Percentiles rank a stretch among this genome's conserved stretches.
These are phyloP conservation scores for Rhododendron henanense DNA, from an alignment of 148 eudicot genomes.

Conservation along the genomic window DNA sequence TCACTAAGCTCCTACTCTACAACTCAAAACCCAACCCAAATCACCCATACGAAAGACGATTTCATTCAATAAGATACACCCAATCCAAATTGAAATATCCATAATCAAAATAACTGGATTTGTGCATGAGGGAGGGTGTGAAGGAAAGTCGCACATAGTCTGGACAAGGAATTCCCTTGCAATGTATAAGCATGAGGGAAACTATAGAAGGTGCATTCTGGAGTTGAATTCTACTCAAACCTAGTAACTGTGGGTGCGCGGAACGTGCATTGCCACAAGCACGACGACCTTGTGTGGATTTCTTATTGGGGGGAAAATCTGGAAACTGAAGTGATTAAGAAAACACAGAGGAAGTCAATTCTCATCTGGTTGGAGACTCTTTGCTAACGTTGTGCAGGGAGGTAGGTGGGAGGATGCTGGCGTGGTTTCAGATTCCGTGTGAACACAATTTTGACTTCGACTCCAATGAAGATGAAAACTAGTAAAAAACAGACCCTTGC, in stretches of 20 bases:
- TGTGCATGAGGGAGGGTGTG: neutral
- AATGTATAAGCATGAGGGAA: neutral
- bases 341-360: neutral
- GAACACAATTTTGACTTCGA: neutral
- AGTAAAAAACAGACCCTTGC: neutral
- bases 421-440: neutral
- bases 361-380: neutral
- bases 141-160: neutral
- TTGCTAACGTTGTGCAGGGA: neutral
- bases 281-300: neutral
- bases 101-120: neutral
- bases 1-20: neutral
- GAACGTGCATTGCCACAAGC: neutral
- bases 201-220: neutral
- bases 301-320: too few relatives aligned
- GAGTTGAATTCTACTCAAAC: neutral
- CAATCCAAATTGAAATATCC: too few relatives aligned
- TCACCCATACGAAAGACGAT: neutral
- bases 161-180: neutral
- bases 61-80: neutral
- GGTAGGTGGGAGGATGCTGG: neutral
- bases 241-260: neutral
- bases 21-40: neutral
- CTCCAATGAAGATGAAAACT: too few relatives aligned
- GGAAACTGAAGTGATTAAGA: neutral